phyloP scores from a whole-genome alignment of 2,329 filamentous ascomycete genomes.

The Chaetomiaceae sp. region DNA sequence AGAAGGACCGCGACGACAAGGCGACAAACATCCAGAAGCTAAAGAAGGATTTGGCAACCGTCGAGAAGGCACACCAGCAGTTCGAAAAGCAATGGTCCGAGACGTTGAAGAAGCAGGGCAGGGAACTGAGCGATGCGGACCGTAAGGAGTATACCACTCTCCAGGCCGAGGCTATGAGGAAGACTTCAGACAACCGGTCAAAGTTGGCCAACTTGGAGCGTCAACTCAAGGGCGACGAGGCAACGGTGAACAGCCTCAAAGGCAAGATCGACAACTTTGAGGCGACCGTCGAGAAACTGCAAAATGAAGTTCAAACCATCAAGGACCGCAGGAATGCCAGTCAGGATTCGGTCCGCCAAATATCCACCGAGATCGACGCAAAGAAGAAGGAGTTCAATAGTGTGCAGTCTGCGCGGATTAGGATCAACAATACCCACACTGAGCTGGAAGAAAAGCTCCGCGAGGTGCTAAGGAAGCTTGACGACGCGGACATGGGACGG shows the following conservation, averaged over 20 bases:
- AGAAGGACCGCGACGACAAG: constrained; percentile 73
- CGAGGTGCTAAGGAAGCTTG: constrained; percentile 73
- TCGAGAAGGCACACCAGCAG: constrained; percentile 84
- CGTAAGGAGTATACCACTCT: constrained; percentile 85
- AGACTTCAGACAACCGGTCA: constrained; percentile 73
- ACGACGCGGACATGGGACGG: constrained; percentile 78
- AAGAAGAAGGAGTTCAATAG: constrained; percentile 92
- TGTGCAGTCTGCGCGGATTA: constrained; percentile 75
- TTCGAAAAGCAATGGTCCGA: constrained; percentile 88
- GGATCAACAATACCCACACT: constrained; percentile 74
- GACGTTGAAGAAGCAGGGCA: constrained; percentile 79
- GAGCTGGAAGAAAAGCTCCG: constrained; percentile 91
- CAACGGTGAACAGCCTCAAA: constrained; percentile 83
- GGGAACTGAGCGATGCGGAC: constrained; percentile 78
- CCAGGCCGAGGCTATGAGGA: constrained; percentile 77
- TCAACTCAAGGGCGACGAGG: constrained; percentile 85
- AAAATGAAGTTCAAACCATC: constrained; percentile 65
- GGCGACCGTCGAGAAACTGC: constrained; percentile 67
- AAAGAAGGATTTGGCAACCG: constrained; percentile 72
- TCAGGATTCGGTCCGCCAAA: constrained; percentile 59
- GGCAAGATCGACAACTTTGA: constrained; percentile 80
- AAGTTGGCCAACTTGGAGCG: constrained; percentile 83
- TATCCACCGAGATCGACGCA: constrained; percentile 70
- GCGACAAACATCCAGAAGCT: constrained; percentile 64
- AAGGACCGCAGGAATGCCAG: constrained; percentile 63